Percentiles rank a stretch among this genome's conserved stretches.
Conservation (phyloP, 352 stramenopile species). For the Phytophthora hybrid region DNA sequence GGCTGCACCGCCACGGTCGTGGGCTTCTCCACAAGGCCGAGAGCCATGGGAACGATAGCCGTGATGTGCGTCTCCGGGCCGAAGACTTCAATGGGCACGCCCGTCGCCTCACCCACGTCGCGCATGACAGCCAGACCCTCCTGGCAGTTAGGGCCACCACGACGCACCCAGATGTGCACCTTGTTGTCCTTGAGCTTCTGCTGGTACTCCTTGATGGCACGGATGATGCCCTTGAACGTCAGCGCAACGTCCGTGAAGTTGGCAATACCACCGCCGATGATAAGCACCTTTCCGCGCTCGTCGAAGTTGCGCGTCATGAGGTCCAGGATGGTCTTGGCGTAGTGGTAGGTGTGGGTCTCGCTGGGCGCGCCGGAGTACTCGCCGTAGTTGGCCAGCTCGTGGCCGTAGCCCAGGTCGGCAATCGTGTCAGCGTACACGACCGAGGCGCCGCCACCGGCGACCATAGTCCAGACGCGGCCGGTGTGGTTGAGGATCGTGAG, state of each 20-base stretch:
- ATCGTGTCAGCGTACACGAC: conserved; percentile 99
- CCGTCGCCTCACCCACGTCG: conserved; percentile 87
- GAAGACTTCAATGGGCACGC: conserved; percentile 95
- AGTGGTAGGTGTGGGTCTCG: conserved; percentile 97
- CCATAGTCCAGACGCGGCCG: conserved; percentile 97
- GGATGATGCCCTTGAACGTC: conserved; percentile 98
- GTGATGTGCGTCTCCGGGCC: conserved; percentile 97
- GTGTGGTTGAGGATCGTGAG: conserved; percentile 97
- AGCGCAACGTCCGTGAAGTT: conserved; percentile 98
- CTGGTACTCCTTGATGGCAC: conserved; percentile 93
- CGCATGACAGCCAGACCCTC: conserved; percentile 95
- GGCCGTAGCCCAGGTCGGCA: conserved; percentile 93
- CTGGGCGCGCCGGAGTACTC: conserved; percentile 98
- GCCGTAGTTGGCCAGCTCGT: conserved; percentile 97
- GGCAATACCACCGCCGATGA: conserved; percentile 97
- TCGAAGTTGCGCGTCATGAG: conserved; percentile 95
- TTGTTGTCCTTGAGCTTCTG: conserved; percentile 92
- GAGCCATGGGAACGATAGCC: conserved; percentile 93
- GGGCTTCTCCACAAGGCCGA: conserved; percentile 88
- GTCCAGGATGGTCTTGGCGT: conserved; percentile 96
- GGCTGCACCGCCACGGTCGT: conserved; percentile 31
- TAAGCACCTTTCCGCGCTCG: conserved; percentile 94
- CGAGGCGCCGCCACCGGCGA: conserved; percentile 95
- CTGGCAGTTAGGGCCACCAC: conserved; percentile 97
- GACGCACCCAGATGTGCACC: conserved; percentile 95